A percentile compares a stretch with the other conserved stretches of the same genome.
Evolutionary conservation across 2,329 filamentous ascomycete species (phyloP).

Genomic region (Penicillium palitans): DNA sequence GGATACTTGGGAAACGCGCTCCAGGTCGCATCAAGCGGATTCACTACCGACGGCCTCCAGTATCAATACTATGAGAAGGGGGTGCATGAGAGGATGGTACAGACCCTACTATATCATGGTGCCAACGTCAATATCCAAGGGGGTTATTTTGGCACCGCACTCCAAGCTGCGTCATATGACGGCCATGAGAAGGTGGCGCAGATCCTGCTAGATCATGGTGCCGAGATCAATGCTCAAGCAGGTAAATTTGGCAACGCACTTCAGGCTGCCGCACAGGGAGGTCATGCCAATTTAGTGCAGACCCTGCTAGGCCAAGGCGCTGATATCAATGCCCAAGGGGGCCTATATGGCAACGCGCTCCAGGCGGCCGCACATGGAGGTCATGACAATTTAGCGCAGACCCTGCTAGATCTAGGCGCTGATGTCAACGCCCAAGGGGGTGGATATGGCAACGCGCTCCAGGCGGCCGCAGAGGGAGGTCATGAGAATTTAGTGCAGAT

Average conservation of each 20-base stretch:
- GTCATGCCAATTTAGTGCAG: neutral
- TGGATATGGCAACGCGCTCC: neutral
- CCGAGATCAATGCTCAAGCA: neutral
- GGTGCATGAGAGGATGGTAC: neutral
- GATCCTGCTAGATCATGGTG: slow-evolving; percentile 1
- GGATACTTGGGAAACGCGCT: neutral
- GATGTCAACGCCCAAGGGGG: neutral
- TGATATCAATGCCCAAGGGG: neutral
- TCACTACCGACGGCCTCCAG: too few species aligned
- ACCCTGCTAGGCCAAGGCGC: neutral
- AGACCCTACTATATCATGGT: slow-evolving; percentile 2
- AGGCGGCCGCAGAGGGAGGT: neutral
- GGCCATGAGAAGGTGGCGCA: slow-evolving; percentile 3
- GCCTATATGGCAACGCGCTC: neutral
- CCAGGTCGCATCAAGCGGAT: neutral
- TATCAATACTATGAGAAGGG: too few species aligned
- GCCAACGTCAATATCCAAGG: slow-evolving; percentile 4
- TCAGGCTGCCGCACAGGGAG: neutral
- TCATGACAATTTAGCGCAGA: neutral
- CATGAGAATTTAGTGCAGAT: neutral
- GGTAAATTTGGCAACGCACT: neutral
- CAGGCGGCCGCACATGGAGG: neutral
- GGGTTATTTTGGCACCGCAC: neutral
- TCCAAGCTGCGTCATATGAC: neutral
- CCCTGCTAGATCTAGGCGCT: neutral